phyloP scores from a whole-genome alignment of 176 grass and related monocot species.

The Olyra latifolia region DNA sequence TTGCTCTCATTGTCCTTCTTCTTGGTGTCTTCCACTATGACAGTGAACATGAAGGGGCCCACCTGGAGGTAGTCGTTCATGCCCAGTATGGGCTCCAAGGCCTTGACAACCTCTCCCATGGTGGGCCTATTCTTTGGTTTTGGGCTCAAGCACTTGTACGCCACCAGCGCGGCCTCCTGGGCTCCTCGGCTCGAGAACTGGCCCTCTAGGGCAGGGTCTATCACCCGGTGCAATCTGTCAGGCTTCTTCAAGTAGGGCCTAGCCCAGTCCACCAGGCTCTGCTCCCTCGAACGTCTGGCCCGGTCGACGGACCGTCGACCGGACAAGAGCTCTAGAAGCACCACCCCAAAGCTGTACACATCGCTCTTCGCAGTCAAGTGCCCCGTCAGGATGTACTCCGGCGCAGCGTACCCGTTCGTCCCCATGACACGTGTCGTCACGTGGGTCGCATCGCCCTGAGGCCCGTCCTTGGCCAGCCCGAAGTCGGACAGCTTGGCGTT shows the following conservation, averaged over 20 bases:
- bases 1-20: background rate
- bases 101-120: constrained; percentile 64
- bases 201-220: constrained; percentile 57
- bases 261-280: constrained; percentile 67
- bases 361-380: constrained; percentile 72
- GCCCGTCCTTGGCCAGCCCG: constrained; percentile 83
- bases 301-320: constrained; percentile 51
- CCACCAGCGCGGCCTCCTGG: constrained; percentile 46
- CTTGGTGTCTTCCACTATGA: constrained; percentile 37
- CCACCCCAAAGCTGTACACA: constrained; percentile 77
- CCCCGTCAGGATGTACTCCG: constrained; percentile 78
- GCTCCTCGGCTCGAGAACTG: constrained; percentile 49
- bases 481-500: constrained; percentile 78
- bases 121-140: constrained; percentile 61
- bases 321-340: constrained; percentile 58
- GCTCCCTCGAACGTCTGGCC: constrained; percentile 48
- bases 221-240: constrained; percentile 41
- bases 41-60: constrained; percentile 64
- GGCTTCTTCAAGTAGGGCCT: constrained; percentile 53
- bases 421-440: constrained; percentile 86
- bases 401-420: constrained; percentile 67
- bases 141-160: constrained; percentile 72
- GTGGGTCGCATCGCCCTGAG: constrained; percentile 71
- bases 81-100: constrained; percentile 55
- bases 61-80: constrained; percentile 52